A percentile compares a stretch with the other conserved stretches of the same genome.
Evolutionary conservation across 2,329 filamentous ascomycete species (phyloP).

Genomic region (Exophiala sp.): DNA sequence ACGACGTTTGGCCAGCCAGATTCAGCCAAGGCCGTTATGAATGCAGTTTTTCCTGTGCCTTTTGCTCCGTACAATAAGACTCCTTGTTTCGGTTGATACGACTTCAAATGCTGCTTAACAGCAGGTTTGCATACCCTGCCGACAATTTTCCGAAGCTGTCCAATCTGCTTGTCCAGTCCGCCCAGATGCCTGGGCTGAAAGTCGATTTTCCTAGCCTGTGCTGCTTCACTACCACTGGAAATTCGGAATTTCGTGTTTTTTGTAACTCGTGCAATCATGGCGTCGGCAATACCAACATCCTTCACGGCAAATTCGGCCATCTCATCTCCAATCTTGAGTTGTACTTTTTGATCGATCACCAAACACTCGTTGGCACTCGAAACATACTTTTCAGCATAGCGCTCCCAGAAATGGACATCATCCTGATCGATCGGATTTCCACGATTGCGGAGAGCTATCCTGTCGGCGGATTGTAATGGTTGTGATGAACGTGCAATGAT

Average conservation of each 20-base stretch:
- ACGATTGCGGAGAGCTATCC: slow-evolving; percentile 52
- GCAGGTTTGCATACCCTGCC: slow-evolving; percentile 11
- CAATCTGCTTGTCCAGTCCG: slow-evolving; percentile 17
- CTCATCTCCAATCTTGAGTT: slow-evolving; percentile 26
- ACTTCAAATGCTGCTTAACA: slow-evolving; percentile 7
- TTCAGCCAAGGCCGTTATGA: slow-evolving; percentile 65
- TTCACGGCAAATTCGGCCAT: slow-evolving; percentile 30
- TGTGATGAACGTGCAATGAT: slow-evolving; percentile 55
- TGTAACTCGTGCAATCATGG: slow-evolving; percentile 19
- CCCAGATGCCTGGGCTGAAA: slow-evolving; percentile 21
- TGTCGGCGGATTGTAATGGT: slow-evolving; percentile 52
- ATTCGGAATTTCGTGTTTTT: slow-evolving; percentile 16
- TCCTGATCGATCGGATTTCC: slow-evolving; percentile 22
- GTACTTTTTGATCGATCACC: slow-evolving; percentile 25
- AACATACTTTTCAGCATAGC: slow-evolving; percentile 50
- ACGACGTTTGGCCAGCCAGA: slow-evolving; percentile 69
- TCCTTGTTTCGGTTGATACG: slow-evolving; percentile 45
- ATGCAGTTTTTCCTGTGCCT: slow-evolving; percentile 78
- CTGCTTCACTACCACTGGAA: background rate
- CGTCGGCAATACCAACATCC: slow-evolving; percentile 9
- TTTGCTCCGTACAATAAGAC: slow-evolving; percentile 75
- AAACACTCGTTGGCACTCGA: slow-evolving; percentile 37
- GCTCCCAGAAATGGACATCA: slow-evolving; percentile 47
- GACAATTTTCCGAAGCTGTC: slow-evolving; percentile 20
- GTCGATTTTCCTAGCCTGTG: slow-evolving; percentile 1